phyloP scores from a whole-genome alignment of 2,329 filamentous ascomycete species.

The Aureobasidium mangrovei region DNA sequence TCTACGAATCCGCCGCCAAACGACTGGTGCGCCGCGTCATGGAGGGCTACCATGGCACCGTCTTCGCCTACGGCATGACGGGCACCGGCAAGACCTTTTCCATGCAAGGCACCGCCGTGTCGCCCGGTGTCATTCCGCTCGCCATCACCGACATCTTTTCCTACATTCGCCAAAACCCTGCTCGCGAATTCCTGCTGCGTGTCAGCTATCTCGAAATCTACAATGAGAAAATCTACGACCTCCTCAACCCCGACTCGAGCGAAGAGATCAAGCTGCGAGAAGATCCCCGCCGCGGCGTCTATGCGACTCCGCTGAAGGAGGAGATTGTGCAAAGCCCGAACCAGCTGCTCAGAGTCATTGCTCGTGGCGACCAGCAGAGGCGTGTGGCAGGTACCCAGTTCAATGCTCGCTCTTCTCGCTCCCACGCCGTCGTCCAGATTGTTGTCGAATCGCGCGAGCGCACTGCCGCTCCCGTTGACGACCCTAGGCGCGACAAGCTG shows the following conservation, averaged over 20 bases:
- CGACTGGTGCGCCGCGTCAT: conserved; percentile 91
- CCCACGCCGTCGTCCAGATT: conserved; percentile 96
- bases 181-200: conserved; percentile 83
- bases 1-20: conserved; percentile 92
- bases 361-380: conserved; percentile 82
- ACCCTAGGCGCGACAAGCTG: conserved; percentile 54
- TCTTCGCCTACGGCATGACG: conserved; percentile 98
- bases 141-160: conserved; percentile 99
- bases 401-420: conserved; percentile 91
- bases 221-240: conserved; percentile 93
- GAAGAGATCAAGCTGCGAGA: conserved; percentile 97
- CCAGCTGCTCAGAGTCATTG: conserved; percentile 87
- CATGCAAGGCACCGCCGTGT: conserved; percentile 95
- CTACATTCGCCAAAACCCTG: conserved; percentile 93
- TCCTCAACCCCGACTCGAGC: conserved; percentile 63
- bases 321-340: conserved; percentile 98
- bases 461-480: conserved; percentile 45
- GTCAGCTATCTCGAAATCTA: conserved; percentile 99
- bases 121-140: conserved; percentile 90
- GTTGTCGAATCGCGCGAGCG: conserved; percentile 95
- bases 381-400: conserved; percentile 92
- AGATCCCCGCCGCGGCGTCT: conserved; percentile 92
- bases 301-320: conserved; percentile 91
- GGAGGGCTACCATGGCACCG: conserved; percentile 97
- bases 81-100: conserved; percentile 98